These are phyloP conservation scores for Hyaloscypha hepaticicola DNA, from an alignment of 495 filamentous ascomycete genomes.

Conservation along the genomic window DNA sequence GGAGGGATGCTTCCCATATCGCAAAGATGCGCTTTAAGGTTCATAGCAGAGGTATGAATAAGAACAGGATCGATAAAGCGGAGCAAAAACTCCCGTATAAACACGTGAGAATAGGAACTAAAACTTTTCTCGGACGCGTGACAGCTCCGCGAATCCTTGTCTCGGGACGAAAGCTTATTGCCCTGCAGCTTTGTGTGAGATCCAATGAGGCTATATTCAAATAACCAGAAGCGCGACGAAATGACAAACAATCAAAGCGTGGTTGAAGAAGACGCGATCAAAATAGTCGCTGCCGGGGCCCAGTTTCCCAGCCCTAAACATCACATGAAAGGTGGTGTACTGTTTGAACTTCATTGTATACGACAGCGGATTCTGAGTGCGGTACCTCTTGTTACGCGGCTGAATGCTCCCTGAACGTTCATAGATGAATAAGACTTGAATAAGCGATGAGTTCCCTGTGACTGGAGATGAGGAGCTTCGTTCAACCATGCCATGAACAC, in stretches of 20 bases:
- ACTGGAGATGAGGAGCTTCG: not conserved
- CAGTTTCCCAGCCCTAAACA: not conserved
- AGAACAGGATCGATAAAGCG: not conserved
- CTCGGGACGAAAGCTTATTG: not conserved
- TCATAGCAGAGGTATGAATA: not conserved
- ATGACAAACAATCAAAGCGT: not conserved
- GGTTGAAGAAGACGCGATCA: not conserved
- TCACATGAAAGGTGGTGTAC: not conserved
- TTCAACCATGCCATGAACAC: not conserved
- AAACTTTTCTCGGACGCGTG: not conserved
- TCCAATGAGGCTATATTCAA: not conserved
- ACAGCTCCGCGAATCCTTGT: not conserved
- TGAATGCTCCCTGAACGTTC: not conserved
- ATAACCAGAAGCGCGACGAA: not conserved
- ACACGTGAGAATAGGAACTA: not conserved
- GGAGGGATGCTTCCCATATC: not conserved
- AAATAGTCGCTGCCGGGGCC: not conserved
- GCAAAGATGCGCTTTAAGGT: not conserved
- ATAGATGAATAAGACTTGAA: not conserved
- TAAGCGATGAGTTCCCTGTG: not conserved
- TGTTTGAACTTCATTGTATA: conserved; percentile 1
- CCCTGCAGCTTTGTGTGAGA: not conserved
- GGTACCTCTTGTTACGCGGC: conserved; percentile 2
- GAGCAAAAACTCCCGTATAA: not conserved
- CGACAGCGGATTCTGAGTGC: not conserved